These are phyloP conservation scores for Saururus chinensis DNA, from an alignment of 164 flowering plant species.

Conservation along the genomic window DNA sequence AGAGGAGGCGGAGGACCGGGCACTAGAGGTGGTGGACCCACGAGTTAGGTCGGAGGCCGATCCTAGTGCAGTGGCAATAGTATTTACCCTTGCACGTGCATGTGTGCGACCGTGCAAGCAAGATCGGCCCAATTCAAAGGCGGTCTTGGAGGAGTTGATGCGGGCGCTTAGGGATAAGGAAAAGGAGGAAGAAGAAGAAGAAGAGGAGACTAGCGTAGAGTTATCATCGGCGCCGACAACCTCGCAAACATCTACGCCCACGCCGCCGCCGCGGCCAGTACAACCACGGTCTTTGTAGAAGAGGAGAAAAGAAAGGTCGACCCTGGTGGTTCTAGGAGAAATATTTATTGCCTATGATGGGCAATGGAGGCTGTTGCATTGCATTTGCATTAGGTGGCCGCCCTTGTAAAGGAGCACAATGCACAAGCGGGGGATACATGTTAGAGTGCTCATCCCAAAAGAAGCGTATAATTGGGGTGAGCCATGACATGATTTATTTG, in stretches of 20 bases:
- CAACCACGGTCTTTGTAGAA: not conserved
- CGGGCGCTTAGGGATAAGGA: not conserved
- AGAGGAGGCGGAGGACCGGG: not conserved
- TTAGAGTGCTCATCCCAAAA: too few species aligned
- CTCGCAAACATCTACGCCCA: not conserved
- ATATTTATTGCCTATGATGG: too few species aligned
- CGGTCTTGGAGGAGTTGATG: conserved; percentile 6
- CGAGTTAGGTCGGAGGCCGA: conserved; percentile 2
- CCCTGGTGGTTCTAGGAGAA: too few species aligned
- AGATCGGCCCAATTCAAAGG: conserved; percentile 7
- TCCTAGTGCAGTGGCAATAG: not conserved
- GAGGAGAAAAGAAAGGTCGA: not conserved
- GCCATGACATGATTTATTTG: too few species aligned
- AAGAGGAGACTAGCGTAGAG: not conserved
- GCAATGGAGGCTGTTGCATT: too few species aligned
- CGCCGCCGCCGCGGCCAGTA: not conserved
- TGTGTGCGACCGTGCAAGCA: conserved; percentile 9
- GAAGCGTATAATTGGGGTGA: too few species aligned
- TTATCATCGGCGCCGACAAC: not conserved
- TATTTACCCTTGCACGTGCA: conserved; percentile 6
- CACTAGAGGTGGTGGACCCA: conserved; percentile 2
- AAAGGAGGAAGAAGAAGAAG: too few species aligned
- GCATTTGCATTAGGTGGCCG: too few species aligned
- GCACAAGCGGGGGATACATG: too few species aligned
- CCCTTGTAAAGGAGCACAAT: too few species aligned